Percentiles rank a stretch among this genome's conserved stretches.
phyloP scores from a whole-genome alignment of 306 rosid species.

The Glycyrrhiza uralensis region DNA sequence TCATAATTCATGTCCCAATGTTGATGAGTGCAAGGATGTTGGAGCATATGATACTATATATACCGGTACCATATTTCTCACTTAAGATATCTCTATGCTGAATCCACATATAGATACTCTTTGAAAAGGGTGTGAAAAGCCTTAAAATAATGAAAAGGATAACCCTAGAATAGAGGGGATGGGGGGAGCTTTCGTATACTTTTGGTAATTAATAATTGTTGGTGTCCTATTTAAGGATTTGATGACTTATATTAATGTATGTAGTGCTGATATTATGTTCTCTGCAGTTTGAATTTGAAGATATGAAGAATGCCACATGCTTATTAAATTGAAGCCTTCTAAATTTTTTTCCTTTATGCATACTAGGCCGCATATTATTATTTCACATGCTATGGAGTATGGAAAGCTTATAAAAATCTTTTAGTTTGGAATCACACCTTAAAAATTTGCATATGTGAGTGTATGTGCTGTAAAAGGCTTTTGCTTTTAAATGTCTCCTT shows the following conservation, averaged over 20 bases:
- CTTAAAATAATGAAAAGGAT: neutral
- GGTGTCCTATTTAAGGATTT: neutral
- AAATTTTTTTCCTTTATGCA: neutral
- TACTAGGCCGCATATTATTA: neutral
- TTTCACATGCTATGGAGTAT: too few relatives aligned
- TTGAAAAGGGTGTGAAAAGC: neutral
- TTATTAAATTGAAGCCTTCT: neutral
- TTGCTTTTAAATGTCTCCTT: constrained; percentile 5
- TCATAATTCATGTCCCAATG: constrained; percentile 78
- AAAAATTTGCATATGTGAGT: neutral
- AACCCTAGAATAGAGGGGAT: neutral
- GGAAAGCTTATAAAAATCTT: neutral
- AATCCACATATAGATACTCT: constrained; percentile 10
- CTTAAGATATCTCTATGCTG: neutral
- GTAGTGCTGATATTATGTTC: neutral
- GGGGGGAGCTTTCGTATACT: neutral
- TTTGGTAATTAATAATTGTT: constrained; percentile 18
- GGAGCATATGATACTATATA: constrained; percentile 64
- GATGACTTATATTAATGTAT: neutral
- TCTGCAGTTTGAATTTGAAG: neutral
- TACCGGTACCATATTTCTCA: constrained; percentile 56
- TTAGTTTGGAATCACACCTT: neutral
- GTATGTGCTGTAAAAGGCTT: neutral
- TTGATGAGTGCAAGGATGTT: constrained; percentile 87
- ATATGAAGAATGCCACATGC: neutral